A percentile compares a stretch with the other conserved stretches of the same genome.
Conservation (phyloP, 2,329 filamentous ascomycete species). For the Ophiostoma montium region DNA sequence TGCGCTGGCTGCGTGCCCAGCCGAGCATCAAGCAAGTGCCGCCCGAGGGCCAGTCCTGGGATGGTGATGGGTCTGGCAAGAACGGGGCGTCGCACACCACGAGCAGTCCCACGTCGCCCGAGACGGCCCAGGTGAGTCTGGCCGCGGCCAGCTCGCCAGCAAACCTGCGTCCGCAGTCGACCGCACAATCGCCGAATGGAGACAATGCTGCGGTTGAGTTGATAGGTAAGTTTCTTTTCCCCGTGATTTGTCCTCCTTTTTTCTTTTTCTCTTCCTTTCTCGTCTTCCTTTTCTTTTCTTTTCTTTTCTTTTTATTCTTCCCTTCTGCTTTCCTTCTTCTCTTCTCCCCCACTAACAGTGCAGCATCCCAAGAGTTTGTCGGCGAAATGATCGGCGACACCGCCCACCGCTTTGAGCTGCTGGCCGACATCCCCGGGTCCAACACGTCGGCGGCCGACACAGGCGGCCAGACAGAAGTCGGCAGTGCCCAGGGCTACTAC, state of each 20-base stretch:
- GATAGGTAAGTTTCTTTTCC: too few relatives aligned
- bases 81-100: neutral
- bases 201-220: too few relatives aligned
- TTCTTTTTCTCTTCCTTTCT: too few relatives aligned
- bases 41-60: conserved; percentile 28
- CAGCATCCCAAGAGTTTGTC: conserved; percentile 28
- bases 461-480: conserved; percentile 5
- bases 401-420: conserved; percentile 29
- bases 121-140: conserved; percentile 19
- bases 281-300: too few relatives aligned
- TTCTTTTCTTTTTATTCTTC: too few relatives aligned
- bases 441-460: conserved; percentile 15
- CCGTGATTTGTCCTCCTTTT: too few relatives aligned
- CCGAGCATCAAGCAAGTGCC: conserved; percentile 27
- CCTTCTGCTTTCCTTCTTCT: too few relatives aligned
- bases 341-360: neutral
- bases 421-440: conserved; percentile 24
- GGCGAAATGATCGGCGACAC: too few relatives aligned
- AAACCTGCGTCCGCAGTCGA: conserved; percentile 4
- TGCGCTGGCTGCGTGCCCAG: conserved; percentile 38
- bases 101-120: conserved; percentile 21
- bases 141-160: neutral
- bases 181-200: conserved; percentile 18
- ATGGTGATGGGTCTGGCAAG: neutral
- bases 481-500: neutral